phyloP scores from a whole-genome alignment of 805 yeast genomes.

The Candida odintsovae region DNA sequence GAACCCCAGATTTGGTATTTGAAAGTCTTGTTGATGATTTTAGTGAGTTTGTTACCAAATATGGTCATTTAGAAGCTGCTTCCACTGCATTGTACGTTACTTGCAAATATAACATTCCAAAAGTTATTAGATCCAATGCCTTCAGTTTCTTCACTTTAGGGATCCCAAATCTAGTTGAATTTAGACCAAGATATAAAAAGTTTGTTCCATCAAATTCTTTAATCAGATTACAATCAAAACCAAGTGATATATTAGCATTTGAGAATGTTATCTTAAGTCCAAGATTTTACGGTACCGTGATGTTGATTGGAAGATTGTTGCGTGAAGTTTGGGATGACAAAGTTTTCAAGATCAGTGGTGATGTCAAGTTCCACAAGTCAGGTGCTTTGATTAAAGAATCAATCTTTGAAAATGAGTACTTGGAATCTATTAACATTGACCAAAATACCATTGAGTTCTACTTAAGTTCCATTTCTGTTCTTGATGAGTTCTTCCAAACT shows the following conservation, averaged over 20 bases:
- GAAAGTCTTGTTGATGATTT: constrained; percentile 66
- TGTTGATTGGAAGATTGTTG: constrained; percentile 71
- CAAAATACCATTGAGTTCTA: constrained; percentile 58
- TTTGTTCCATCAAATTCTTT: constrained; percentile 5
- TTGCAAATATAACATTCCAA: constrained; percentile 64
- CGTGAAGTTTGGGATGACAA: constrained; percentile 73
- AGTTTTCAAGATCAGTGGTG: constrained; percentile 44
- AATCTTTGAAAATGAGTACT: constrained; percentile 35
- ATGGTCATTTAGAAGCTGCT: constrained; percentile 87
- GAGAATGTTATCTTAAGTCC: constrained; percentile 87
- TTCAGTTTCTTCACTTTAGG: constrained; percentile 38
- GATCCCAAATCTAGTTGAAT: constrained; percentile 36
- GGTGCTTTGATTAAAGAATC: constrained; percentile 25
- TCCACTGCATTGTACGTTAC: constrained; percentile 82
- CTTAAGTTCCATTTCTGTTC: constrained; percentile 62
- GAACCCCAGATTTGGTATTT: constrained; percentile 76
- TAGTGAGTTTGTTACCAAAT: constrained; percentile 63
- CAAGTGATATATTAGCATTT: constrained; percentile 31
- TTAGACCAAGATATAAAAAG: constrained; percentile 33
- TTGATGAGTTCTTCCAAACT: constrained; percentile 63
- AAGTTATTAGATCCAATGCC: constrained; percentile 36
- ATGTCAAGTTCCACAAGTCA: constrained; percentile 27
- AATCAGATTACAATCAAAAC: constrained; percentile 15
- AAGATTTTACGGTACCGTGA: constrained; percentile 81
- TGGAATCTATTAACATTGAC: constrained; percentile 33